Percentiles rank a stretch among this genome's conserved stretches.
phyloP scores from a whole-genome alignment of 805 yeast species.

The Yueomyces sp. region DNA sequence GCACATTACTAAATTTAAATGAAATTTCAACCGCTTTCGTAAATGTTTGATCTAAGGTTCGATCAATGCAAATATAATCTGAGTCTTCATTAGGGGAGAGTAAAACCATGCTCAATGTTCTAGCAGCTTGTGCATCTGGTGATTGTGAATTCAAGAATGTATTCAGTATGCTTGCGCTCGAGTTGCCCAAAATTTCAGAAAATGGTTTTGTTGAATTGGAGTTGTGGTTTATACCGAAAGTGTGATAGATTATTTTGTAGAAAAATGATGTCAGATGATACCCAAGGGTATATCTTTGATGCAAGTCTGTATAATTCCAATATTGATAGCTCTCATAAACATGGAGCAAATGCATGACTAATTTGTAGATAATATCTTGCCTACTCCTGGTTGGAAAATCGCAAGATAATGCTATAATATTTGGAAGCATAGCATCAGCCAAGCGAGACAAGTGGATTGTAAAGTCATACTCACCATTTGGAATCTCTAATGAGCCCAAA shows the following conservation, averaged over 20 bases:
- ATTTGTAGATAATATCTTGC: constrained; percentile 39
- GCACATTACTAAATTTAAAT: constrained; percentile 41
- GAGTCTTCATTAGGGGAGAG: constrained; percentile 18
- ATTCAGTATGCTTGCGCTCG: constrained; percentile 38
- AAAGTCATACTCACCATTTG: constrained; percentile 51
- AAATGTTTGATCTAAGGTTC: constrained; percentile 8
- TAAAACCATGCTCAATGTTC: constrained; percentile 10
- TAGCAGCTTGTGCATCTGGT: constrained; percentile 32
- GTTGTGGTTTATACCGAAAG: constrained; percentile 40
- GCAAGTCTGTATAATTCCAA: constrained; percentile 49
- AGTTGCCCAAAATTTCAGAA: constrained; percentile 35
- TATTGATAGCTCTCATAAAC: constrained; percentile 61
- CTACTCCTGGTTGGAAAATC: constrained; percentile 32
- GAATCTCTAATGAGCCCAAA: constrained; percentile 61
- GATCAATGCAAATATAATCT: constrained; percentile 5
- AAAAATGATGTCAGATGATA: constrained; percentile 40
- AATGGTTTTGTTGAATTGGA: constrained; percentile 27
- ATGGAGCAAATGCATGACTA: constrained; percentile 44
- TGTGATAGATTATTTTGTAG: constrained; percentile 36
- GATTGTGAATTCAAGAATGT: constrained; percentile 42
- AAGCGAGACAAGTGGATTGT: constrained; percentile 48
- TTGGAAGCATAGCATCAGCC: constrained; percentile 37
- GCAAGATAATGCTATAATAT: constrained; percentile 20
- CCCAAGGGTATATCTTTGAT: constrained; percentile 53
- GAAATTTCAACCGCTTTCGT: constrained; percentile 33